Evolutionary conservation across 176 grass and related monocot species (phyloP), one percentile per base, ranked within the genome.

Genomic region (Cymbopogon citratus): DNA sequence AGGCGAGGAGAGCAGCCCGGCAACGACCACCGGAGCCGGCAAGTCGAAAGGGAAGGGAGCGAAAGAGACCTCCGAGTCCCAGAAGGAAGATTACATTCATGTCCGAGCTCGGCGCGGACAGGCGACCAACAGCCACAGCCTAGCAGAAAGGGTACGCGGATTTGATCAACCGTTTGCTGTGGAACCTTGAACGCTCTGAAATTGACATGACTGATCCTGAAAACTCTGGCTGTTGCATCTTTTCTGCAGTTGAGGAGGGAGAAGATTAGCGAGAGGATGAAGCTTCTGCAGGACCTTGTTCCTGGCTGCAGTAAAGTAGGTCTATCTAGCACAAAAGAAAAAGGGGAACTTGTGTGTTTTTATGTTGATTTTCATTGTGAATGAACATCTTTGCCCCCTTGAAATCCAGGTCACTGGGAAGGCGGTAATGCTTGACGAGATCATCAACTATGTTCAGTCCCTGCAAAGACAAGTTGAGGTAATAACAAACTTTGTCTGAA

Each of bases 401-500:
- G 16, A 33, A 64, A 81, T 87, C 67, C 80, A 97, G 94, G 92
- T 97, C 18, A 97, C 94, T 5, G 97, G 97, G 35, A 99, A 99
- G 81, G 97, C 97, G 1, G 97, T 99, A 12, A 99, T 99, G 97
- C 97, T 99, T 4, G 97, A 99, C 12, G 97, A 99, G 84, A 99
- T 99, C 76, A 99, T 99, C 83, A 99, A 99, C 84, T 99, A 99
- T 65, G 97, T 99, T 74, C 97, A 96, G 78, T 99, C 97, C 59
- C 65, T 99, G 36, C 97, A 99, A 83, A 84, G 91, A 91, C 97
- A 99, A 91, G 94, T 97, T n/a, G 94, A 97, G 94, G 94, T 97
- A 89, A 77, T 12, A 44, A 45, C 23, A 14, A n/a, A 26, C 46
- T 60, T 75, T 65, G 23, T 43, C 29, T 41, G 24, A 71, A 61